Percentiles rank a stretch among this genome's conserved stretches.
These are phyloP conservation scores for Fusarium sp. DNA, from an alignment of 2,329 filamentous ascomycete genomes.

Conservation along the genomic window DNA sequence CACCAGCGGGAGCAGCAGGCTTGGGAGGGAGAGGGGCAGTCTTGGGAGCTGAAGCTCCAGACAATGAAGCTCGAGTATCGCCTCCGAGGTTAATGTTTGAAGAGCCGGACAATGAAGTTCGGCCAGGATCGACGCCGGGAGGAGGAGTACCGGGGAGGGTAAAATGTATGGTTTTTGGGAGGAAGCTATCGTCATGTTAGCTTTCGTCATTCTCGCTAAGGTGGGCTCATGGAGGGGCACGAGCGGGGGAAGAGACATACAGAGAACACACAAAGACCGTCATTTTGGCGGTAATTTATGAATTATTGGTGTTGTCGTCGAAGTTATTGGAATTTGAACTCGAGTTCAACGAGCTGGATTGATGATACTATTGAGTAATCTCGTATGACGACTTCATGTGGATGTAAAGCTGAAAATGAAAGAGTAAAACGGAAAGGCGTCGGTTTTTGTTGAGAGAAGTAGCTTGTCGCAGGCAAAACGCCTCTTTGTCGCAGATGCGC, in stretches of 20 bases:
- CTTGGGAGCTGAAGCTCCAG: constrained; percentile 43
- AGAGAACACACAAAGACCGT: constrained; percentile 56
- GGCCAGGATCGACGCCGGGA: constrained; percentile 49
- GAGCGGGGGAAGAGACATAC: constrained; percentile 47
- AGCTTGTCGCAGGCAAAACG: constrained; percentile 42
- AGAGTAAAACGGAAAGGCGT: constrained; percentile 9
- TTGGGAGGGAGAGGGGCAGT: constrained; percentile 4
- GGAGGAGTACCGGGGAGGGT: constrained; percentile 69
- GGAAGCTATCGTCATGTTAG: constrained; percentile 69
- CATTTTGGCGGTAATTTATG: constrained; percentile 47
- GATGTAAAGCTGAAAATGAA: constrained; percentile 1
- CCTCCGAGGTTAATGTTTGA: constrained; percentile 20
- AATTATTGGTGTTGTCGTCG: constrained; percentile 1
- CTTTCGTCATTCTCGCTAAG: constrained; percentile 14
- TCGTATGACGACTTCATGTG: constrained; percentile 46
- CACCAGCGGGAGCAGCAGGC: constrained; percentile 26
- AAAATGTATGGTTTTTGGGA: constrained; percentile 93
- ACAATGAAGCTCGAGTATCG: constrained; percentile 41
- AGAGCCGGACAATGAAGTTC: constrained; percentile 45
- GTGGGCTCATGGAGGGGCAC: constrained; percentile 25
- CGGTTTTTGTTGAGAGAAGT: constrained; percentile 37
- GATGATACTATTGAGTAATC: constrained; percentile 28
- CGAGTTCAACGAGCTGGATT: constrained; percentile 8
- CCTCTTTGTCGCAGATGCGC: constrained; percentile 46
- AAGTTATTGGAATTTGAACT: no score